phyloP scores from a whole-genome alignment of 495 filamentous ascomycete genomes.

The Podospora didyma region DNA sequence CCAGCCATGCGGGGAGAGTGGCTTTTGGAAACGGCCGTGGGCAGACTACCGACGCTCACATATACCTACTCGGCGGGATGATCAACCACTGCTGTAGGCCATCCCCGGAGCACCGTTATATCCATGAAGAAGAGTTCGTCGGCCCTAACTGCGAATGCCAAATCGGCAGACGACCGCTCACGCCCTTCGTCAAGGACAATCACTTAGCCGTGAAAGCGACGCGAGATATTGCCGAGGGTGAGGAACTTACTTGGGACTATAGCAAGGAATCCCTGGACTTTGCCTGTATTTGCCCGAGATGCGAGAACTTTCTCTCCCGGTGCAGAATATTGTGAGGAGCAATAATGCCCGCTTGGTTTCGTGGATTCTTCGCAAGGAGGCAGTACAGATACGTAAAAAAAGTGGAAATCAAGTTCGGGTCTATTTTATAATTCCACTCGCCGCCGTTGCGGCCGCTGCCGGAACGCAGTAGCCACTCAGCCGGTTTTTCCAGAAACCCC shows the following conservation, averaged over 20 bases:
- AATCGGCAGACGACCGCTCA: slow-evolving; percentile 17
- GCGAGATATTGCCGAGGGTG: slow-evolving; percentile 21
- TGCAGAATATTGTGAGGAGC: slow-evolving; percentile 4
- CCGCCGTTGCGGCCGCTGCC: too few relatives aligned
- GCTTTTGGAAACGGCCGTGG: not conserved
- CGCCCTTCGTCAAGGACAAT: slow-evolving; percentile 13
- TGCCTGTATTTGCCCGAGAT: slow-evolving; percentile 19
- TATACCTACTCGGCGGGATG: slow-evolving; percentile 30
- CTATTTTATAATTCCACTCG: too few relatives aligned
- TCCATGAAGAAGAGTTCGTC: not conserved
- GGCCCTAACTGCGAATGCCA: slow-evolving; percentile 25
- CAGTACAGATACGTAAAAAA: too few relatives aligned
- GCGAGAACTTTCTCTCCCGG: slow-evolving; percentile 1
- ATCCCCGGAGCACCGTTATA: too few relatives aligned
- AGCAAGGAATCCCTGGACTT: slow-evolving; percentile 20
- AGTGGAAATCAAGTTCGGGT: too few relatives aligned
- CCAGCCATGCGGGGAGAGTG: not conserved
- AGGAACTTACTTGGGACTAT: slow-evolving; percentile 29
- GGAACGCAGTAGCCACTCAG: too few relatives aligned
- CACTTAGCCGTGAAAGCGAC: slow-evolving; percentile 24
- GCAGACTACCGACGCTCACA: slow-evolving; percentile 9
- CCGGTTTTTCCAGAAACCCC: too few relatives aligned
- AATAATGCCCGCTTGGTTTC: too few relatives aligned
- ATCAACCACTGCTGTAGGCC: slow-evolving; percentile 33
- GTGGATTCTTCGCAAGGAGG: too few relatives aligned